A percentile compares a stretch with the other conserved stretches of the same genome.
Evolutionary conservation across 2,329 filamentous ascomycete species (phyloP).

Genomic region (Fusarium nurragi): DNA sequence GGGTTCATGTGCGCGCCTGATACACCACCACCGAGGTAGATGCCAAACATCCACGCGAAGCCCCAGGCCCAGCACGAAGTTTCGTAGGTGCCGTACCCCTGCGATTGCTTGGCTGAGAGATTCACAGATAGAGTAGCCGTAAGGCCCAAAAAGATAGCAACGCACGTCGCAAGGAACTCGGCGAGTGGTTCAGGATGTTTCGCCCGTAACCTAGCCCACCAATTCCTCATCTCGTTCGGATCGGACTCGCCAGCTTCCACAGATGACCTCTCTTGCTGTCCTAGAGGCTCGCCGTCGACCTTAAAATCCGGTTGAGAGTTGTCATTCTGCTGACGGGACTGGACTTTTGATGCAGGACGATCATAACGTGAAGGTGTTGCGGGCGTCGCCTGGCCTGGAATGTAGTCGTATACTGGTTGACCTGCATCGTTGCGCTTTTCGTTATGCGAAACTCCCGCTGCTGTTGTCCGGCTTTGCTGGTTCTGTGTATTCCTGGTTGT

Average conservation of each 20-base stretch:
- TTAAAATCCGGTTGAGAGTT: slow-evolving; percentile 17
- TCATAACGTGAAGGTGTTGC: background rate
- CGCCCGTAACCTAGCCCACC: slow-evolving; percentile 37
- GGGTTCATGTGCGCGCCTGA: slow-evolving; percentile 49
- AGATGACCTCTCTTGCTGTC: slow-evolving; percentile 13
- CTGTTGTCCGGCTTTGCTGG: slow-evolving; percentile 10
- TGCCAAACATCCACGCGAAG: slow-evolving; percentile 42
- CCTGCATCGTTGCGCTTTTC: slow-evolving; percentile 22
- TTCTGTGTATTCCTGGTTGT: background rate
- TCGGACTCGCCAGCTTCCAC: slow-evolving; percentile 25
- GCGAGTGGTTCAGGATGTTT: slow-evolving; percentile 37
- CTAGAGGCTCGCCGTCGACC: slow-evolving; percentile 32
- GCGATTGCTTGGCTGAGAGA: slow-evolving; percentile 22
- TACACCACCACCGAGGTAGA: slow-evolving; percentile 41
- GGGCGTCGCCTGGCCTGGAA: background rate
- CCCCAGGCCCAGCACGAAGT: slow-evolving; percentile 42
- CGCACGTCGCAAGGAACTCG: slow-evolving; percentile 34
- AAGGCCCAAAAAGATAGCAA: slow-evolving; percentile 33
- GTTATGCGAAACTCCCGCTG: slow-evolving; percentile 10
- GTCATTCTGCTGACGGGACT: background rate
- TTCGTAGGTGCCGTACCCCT: slow-evolving; percentile 33
- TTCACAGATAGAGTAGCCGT: slow-evolving; percentile 31
- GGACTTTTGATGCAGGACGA: background rate
- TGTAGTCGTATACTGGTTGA: slow-evolving; percentile 19
- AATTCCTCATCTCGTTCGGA: slow-evolving; percentile 35